These are phyloP conservation scores for Trichosporon sp. DNA, from an alignment of 1,284 basidiomycete genomes.

Conservation along the genomic window DNA sequence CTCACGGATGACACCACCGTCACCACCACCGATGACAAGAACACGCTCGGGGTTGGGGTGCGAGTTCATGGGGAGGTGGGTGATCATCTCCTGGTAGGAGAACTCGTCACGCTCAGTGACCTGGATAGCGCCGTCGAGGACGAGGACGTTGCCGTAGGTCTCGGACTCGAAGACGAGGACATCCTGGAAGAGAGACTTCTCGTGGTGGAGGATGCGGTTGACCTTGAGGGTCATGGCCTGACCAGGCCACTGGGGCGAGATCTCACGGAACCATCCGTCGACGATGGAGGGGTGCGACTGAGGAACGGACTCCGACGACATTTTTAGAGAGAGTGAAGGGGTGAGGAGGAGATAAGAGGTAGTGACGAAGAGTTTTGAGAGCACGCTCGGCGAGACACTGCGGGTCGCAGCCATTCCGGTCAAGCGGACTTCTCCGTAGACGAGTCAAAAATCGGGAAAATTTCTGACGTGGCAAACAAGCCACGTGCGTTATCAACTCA, in stretches of 20 bases:
- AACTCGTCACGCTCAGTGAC: conserved; percentile 98
- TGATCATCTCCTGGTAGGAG: conserved; percentile 99
- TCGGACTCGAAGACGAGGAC: conserved; percentile 94
- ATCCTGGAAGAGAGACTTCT: conserved; percentile 86
- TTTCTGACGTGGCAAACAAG: conserved; percentile 2
- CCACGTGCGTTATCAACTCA: conserved; percentile 17
- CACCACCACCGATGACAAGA: conserved; percentile 94
- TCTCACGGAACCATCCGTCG: conserved; percentile 96
- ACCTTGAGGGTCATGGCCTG: conserved; percentile 95
- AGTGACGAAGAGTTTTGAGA: conserved; percentile 11
- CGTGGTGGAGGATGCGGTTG: conserved; percentile 91
- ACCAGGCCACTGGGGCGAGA: conserved; percentile 95
- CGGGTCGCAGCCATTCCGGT: not conserved
- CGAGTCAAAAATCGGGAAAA: conserved; percentile 5
- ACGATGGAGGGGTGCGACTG: conserved; percentile 52
- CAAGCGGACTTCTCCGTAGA: conserved; percentile 15
- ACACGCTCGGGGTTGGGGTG: conserved; percentile 97
- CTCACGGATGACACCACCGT: conserved; percentile 95
- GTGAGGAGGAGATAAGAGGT: not conserved
- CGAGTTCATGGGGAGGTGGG: conserved; percentile 89
- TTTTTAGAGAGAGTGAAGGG: conserved; percentile 29
- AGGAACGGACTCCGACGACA: conserved; percentile 38
- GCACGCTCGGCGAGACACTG: conserved; percentile 7
- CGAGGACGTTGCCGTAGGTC: conserved; percentile 93
- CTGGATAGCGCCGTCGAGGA: conserved; percentile 95